Conservation (phyloP, 768 basidiomycete genomes). For the Xerocomellus chrysenteron region DNA sequence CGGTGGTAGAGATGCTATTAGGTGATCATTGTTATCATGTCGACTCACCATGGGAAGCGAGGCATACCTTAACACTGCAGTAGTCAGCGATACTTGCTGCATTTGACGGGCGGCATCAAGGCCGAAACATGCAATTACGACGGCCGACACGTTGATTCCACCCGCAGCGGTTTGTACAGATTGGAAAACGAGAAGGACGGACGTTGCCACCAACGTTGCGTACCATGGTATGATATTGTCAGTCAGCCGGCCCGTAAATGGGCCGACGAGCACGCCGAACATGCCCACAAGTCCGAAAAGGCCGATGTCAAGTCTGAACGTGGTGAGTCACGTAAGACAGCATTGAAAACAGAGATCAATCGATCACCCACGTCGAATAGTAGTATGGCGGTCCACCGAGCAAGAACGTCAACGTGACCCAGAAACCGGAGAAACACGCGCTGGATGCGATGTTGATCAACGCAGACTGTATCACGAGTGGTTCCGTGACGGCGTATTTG, state of each 20-base stretch:
- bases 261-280: slow-evolving; percentile 68
- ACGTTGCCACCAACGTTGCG: slow-evolving; percentile 58
- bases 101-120: slow-evolving; percentile 76
- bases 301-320: slow-evolving; percentile 54
- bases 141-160: slow-evolving; percentile 66
- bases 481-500: slow-evolving; percentile 74
- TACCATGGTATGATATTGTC: slow-evolving; percentile 79
- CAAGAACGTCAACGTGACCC: slow-evolving; percentile 81
- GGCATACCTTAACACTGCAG: slow-evolving; percentile 54
- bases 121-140: slow-evolving; percentile 67
- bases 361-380: slow-evolving; percentile 59
- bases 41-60: not conserved
- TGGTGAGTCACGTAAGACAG: not conserved
- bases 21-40: slow-evolving; percentile 7
- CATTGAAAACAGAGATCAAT: slow-evolving; percentile 7
- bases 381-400: slow-evolving; percentile 74
- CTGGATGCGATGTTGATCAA: slow-evolving; percentile 59
- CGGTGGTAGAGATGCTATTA: slow-evolving; percentile 38
- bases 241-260: slow-evolving; percentile 64
- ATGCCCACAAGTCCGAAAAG: slow-evolving; percentile 74
- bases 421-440: slow-evolving; percentile 60
- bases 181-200: slow-evolving; percentile 50
- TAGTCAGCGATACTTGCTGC: slow-evolving; percentile 65
- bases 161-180: slow-evolving; percentile 68
- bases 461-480: slow-evolving; percentile 67